phyloP scores from a whole-genome alignment of 2,329 filamentous ascomycete species.

The Beauveria asiatica region DNA sequence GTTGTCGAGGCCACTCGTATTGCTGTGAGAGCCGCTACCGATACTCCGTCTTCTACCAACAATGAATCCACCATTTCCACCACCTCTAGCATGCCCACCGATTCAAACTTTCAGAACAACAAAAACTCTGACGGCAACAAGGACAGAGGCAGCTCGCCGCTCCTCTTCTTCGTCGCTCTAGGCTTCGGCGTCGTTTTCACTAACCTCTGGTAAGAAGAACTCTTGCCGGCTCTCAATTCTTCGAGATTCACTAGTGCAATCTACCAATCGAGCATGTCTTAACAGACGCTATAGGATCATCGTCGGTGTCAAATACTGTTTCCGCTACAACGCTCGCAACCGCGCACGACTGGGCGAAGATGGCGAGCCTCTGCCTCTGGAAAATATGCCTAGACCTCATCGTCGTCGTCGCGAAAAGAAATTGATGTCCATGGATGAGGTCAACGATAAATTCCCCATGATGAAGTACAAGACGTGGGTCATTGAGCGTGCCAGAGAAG shows the following conservation, averaged over 20 bases:
- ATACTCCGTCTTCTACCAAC: slow-evolving; percentile 16
- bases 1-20: slow-evolving; percentile 20
- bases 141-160: slow-evolving; percentile 31
- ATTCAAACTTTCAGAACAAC: slow-evolving; percentile 15
- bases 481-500: slow-evolving; percentile 70
- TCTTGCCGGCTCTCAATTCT: background rate
- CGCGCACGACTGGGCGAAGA: slow-evolving; percentile 69
- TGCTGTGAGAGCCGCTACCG: slow-evolving; percentile 17
- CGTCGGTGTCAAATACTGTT: slow-evolving; percentile 98
- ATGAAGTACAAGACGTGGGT: slow-evolving; percentile 97
- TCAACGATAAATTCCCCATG: slow-evolving; percentile 93
- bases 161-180: slow-evolving; percentile 81
- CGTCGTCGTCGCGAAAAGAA: slow-evolving; percentile 92
- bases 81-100: slow-evolving; percentile 12
- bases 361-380: slow-evolving; percentile 80
- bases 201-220: slow-evolving; percentile 77
- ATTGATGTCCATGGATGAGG: slow-evolving; percentile 97
- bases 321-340: slow-evolving; percentile 93
- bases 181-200: slow-evolving; percentile 98
- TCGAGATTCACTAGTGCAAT: background rate
- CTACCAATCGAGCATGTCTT: slow-evolving; percentile 13
- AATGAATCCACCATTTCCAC: slow-evolving; percentile 5
- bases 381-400: slow-evolving; percentile 76
- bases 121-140: slow-evolving; percentile 14
- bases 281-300: slow-evolving; percentile 67